Percentiles rank a stretch among this genome's conserved stretches.
phyloP scores from a whole-genome alignment of 768 basidiomycete species.

The Nidularia pulvinata region DNA sequence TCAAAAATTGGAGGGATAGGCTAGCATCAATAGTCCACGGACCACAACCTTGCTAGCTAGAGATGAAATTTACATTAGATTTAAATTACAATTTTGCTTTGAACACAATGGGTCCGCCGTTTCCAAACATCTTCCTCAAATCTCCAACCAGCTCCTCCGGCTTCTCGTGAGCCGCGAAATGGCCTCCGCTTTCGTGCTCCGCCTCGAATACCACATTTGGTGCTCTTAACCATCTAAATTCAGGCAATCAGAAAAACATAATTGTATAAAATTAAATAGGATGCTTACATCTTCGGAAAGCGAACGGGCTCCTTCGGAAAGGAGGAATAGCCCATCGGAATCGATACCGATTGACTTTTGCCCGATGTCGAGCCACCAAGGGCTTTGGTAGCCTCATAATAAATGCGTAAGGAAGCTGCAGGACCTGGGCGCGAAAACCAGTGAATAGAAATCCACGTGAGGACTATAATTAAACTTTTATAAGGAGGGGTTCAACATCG shows the following conservation, averaged over 20 bases:
- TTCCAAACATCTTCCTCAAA: constrained; percentile 56
- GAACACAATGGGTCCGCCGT: constrained; percentile 42
- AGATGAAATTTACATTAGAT: no score
- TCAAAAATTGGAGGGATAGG: no score
- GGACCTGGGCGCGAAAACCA: constrained; percentile 60
- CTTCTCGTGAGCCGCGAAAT: constrained; percentile 55
- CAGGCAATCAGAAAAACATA: background rate
- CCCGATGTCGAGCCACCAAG: constrained; percentile 10
- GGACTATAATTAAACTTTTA: constrained; percentile 25
- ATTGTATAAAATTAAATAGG: no score
- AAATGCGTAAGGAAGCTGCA: constrained; percentile 55
- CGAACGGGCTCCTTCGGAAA: constrained; percentile 47
- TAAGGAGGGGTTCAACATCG: constrained; percentile 9
- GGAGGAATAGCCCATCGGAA: constrained; percentile 47
- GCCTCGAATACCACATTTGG: constrained; percentile 42
- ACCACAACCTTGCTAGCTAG: no score
- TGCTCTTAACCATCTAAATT: constrained; percentile 36
- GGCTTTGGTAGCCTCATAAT: constrained; percentile 38
- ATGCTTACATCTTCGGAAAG: constrained; percentile 13
- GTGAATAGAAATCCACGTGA: constrained; percentile 62
- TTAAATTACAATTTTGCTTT: constrained; percentile 20
- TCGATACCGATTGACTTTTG: constrained; percentile 7
- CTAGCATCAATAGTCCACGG: no score
- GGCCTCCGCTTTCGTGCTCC: constrained; percentile 50
- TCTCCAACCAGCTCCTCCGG: constrained; percentile 48